Evolutionary conservation across 2,329 filamentous ascomycete species (phyloP), one percentile per base, ranked within the genome.

Genomic region (Diaporthe longicolla): DNA sequence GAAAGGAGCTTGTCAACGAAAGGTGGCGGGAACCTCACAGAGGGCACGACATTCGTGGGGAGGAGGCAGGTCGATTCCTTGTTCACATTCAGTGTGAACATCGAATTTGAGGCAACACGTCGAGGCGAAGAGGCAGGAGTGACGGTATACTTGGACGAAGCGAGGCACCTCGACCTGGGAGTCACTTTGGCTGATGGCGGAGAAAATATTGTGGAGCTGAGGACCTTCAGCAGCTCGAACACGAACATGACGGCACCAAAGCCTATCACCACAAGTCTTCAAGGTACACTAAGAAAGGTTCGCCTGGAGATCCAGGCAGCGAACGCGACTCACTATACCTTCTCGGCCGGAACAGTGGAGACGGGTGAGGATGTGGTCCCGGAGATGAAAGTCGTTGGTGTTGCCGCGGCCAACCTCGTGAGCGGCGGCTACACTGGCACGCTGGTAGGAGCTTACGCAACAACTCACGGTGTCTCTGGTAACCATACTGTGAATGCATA

Each of bases 31-130:
- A 61, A 45, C 37, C 7, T 61, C n/a, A 61, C 37, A 17, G 58
- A 61, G 24, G 37, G 37, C 13, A 45, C 58, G 9, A 61, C 58
- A 1, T 61, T 61, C 21, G 58, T 61, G 6, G 37, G 37, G 37
- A 61, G 58, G 37, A 61, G 58, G 5, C 58, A 61, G 35, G 58
- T 61, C 35, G 58, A 61, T 35, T 29, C 37, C 58, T 61, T 61
- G 35, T 61, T 61, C 58, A 45, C 58, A 15, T 61, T 61, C 37
- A 61, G 58, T 21, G 58, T 29, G 13, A 37, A 61, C 26, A 37
- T 61, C 19, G 8, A 61, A 3, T 61, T 61, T 45, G 58, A 45
- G 24, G 37, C 58, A 15, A 43, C 3, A 4, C 9, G 15, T 21
- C 58, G 19, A 1, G 37, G 58, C 21, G 37, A 61, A 26, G 58